Conservation (phyloP, 768 basidiomycete species). For the Lactarius sanguifluus region DNA sequence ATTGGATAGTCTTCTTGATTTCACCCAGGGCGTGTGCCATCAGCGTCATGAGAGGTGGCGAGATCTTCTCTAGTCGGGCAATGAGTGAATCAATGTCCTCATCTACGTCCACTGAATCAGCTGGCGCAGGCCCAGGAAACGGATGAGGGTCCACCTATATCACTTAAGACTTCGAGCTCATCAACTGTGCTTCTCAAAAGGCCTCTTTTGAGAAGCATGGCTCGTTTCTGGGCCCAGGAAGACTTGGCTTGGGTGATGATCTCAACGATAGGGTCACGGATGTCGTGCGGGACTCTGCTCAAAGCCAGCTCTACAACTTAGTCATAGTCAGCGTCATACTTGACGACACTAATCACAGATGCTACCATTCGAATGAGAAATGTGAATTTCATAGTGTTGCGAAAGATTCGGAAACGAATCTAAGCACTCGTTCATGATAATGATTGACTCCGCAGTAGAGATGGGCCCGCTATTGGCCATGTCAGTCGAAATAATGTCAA, state of each 20-base stretch:
- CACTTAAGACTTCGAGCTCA: conserved; percentile 69
- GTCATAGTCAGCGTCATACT: conserved; percentile 6
- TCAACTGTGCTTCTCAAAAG: conserved; percentile 66
- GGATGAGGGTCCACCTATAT: conserved; percentile 46
- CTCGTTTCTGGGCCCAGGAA: conserved; percentile 65
- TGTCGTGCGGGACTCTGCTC: conserved; percentile 56
- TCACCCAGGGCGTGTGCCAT: conserved; percentile 57
- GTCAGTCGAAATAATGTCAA: conserved; percentile 84
- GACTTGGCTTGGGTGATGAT: conserved; percentile 67
- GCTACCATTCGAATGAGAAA: conserved; percentile 77
- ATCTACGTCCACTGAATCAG: conserved; percentile 40
- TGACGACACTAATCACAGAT: conserved; percentile 21
- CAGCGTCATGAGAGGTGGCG: conserved; percentile 49
- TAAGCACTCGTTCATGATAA: conserved; percentile 64
- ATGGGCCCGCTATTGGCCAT: conserved; percentile 60
- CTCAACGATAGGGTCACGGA: conserved; percentile 58
- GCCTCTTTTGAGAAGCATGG: conserved; percentile 66
- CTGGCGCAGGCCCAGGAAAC: neutral
- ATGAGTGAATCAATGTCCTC: conserved; percentile 61
- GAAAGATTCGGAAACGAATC: conserved; percentile 69
- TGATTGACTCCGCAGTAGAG: conserved; percentile 72
- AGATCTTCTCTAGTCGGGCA: conserved; percentile 57
- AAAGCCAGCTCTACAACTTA: conserved; percentile 68
- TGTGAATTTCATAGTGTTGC: conserved; percentile 68
- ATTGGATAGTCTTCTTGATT: conserved; percentile 60